Evolutionary conservation across 2,329 filamentous ascomycete genomes (phyloP), one percentile per base, ranked within the genome.

Genomic region (Exophiala calicioides): DNA sequence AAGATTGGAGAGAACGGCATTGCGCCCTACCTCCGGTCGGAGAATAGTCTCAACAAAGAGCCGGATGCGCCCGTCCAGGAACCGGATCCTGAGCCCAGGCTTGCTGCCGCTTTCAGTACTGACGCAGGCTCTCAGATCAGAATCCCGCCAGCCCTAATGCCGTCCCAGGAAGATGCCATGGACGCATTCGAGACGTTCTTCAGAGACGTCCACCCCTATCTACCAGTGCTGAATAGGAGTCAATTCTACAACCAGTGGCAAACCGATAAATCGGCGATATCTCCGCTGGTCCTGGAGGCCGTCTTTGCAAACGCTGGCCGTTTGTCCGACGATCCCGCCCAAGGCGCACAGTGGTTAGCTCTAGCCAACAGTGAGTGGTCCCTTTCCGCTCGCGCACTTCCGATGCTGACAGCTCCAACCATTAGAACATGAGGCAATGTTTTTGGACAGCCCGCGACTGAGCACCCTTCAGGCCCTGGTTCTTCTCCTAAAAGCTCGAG

Each of bases 111-210:
- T 82, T 9, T 78, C 85, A 24, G 77, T 12, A 78, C 79, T 5
- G 80, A 82, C 6, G 79, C 87, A 5, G 89, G 89, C 38, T 76
- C 83, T 16, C 90, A 86, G 48, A 85, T 95, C 48, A 82, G 89
- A 26, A 95, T 97, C 52, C 93, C 91, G 0, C 88, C 86, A 0
- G 90, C 94, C 60, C 78, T 97, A 61, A 95, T 97, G 90, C 91
- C 91, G 1, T 80, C 85, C 21, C 89, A 96, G 23, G 84, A 88
- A 33, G 88, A 88, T 26, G 84, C 85, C 3, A 72, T 90, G 62
- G 80, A 86, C 26, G 95, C 93, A 63, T 95, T 97, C 64, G 83
- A 93, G 29, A 85, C 95, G 32, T 97, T 89, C 65, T 97, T 97
- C 66, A 74, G 78, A 24, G 84, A 96, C 58, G 86, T 96, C 23